phyloP scores from a whole-genome alignment of 331 rosid species.

The Cydonia oblonga region DNA sequence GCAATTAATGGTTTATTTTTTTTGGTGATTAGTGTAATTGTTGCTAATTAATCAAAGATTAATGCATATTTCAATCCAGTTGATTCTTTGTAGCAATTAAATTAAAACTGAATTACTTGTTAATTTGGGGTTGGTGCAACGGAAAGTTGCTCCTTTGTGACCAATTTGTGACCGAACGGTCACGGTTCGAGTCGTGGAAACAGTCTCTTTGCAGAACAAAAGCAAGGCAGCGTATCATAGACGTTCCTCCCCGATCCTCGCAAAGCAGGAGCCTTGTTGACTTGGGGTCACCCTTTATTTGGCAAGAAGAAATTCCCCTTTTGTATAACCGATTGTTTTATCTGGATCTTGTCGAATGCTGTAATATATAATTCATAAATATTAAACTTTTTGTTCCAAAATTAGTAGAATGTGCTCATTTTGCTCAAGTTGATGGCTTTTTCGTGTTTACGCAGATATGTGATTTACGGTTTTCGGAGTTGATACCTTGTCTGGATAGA shows the following conservation, averaged over 20 bases:
- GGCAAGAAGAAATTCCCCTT: neutral
- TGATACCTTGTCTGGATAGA: constrained; percentile 58
- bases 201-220: too few species aligned
- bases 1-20: neutral
- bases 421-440: neutral
- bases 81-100: too few species aligned
- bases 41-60: neutral
- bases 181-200: too few species aligned
- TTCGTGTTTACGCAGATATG: constrained; percentile 25
- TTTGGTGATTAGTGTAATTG: neutral
- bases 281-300: too few species aligned
- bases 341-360: neutral
- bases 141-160: too few species aligned
- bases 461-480: constrained; percentile 35
- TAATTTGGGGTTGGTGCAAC: too few species aligned
- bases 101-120: too few species aligned
- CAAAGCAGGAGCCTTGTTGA: too few species aligned
- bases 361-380: neutral
- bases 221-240: too few species aligned
- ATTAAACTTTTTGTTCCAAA: neutral
- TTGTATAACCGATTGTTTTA: neutral
- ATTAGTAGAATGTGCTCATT: neutral
- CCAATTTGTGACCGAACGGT: too few species aligned
- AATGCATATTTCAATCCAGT: neutral
- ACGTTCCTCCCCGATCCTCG: too few species aligned